phyloP scores from a whole-genome alignment of 768 basidiomycete genomes.

The Auricularia heimuer region DNA sequence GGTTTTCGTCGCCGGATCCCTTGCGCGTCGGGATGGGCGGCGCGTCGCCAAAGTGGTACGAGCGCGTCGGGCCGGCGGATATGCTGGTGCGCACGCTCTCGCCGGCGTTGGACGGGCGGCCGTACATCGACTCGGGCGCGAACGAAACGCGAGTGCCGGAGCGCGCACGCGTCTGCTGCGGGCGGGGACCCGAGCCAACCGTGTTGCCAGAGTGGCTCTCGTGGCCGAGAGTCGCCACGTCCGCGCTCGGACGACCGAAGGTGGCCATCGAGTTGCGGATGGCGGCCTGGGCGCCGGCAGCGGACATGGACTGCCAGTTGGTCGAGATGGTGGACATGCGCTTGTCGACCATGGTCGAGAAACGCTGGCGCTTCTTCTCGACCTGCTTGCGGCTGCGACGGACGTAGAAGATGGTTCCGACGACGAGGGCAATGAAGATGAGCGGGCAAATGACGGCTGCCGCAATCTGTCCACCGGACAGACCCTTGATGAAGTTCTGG shows the following conservation, averaged over 20 bases:
- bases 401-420: slow-evolving; percentile 32
- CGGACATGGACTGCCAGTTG: slow-evolving; percentile 68
- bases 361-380: slow-evolving; percentile 42
- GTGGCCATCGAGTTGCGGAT: slow-evolving; percentile 27
- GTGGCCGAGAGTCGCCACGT: neutral
- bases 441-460: slow-evolving; percentile 56
- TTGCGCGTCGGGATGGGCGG: slow-evolving; percentile 33
- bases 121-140: slow-evolving; percentile 34
- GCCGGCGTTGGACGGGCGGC: slow-evolving; percentile 15
- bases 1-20: slow-evolving; percentile 5
- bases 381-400: slow-evolving; percentile 41
- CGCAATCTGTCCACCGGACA: slow-evolving; percentile 49
- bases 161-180: neutral
- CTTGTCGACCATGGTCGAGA: slow-evolving; percentile 60
- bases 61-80: slow-evolving; percentile 33
- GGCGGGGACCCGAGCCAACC: neutral
- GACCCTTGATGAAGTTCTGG: slow-evolving; percentile 23
- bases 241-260: slow-evolving; percentile 22
- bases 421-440: slow-evolving; percentile 31
- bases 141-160: slow-evolving; percentile 54
- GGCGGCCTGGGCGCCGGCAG: slow-evolving; percentile 61
- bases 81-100: slow-evolving; percentile 32
- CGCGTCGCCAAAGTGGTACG: slow-evolving; percentile 29
- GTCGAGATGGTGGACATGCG: slow-evolving; percentile 75
- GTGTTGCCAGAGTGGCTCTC: neutral